These are phyloP conservation scores for Pulveroboletus sp. DNA, from an alignment of 768 basidiomycete species.

Conservation along the genomic window DNA sequence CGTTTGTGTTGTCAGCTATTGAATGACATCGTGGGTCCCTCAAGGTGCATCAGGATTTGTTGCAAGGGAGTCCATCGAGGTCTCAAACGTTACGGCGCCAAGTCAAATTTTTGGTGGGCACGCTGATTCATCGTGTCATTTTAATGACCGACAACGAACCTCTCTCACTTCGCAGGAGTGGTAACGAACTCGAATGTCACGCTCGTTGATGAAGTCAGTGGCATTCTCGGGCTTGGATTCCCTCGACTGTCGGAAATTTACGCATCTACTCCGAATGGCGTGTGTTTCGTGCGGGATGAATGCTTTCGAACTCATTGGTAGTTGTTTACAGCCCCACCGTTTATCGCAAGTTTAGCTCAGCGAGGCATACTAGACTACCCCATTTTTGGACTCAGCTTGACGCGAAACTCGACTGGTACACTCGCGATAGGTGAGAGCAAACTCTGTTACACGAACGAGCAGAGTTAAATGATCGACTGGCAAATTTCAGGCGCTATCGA, in stretches of 20 bases:
- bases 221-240: constrained; percentile 73
- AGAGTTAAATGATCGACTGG: not conserved
- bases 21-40: constrained; percentile 4
- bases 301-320: not conserved
- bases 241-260: constrained; percentile 63
- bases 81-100: constrained; percentile 56
- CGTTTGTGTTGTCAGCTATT: not conserved
- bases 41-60: constrained; percentile 67
- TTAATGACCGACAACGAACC: not conserved
- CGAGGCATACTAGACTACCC: constrained; percentile 68
- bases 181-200: constrained; percentile 59
- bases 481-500: constrained; percentile 68
- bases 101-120: constrained; percentile 65
- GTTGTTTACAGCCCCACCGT: constrained; percentile 51
- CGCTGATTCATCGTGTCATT: not conserved
- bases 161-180: constrained; percentile 40
- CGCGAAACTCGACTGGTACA: constrained; percentile 53
- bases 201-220: constrained; percentile 60
- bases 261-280: constrained; percentile 44
- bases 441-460: not conserved
- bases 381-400: constrained; percentile 67
- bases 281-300: constrained; percentile 14
- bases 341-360: constrained; percentile 58
- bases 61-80: constrained; percentile 55
- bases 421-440: constrained; percentile 52